Evolutionary conservation across 345 rosid genomes (phyloP).

Genomic region (Aethionema arabicum): DNA sequence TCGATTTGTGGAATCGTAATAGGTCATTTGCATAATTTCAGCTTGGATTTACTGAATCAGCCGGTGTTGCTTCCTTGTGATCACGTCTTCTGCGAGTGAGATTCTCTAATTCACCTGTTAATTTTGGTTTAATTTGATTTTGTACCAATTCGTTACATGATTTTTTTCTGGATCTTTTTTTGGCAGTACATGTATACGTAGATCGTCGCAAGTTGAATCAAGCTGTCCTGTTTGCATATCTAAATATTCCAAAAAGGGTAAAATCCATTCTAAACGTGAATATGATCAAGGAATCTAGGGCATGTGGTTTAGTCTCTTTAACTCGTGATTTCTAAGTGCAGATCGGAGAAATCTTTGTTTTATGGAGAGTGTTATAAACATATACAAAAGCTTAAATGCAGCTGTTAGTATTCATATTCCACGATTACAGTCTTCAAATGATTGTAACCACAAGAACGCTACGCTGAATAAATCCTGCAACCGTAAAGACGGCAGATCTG

Average conservation of each 20-base stretch:
- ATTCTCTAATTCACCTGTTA: neutral
- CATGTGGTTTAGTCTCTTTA: neutral
- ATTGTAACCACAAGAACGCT: constrained; percentile 28
- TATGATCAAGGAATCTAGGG: no score
- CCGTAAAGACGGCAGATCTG: constrained; percentile 21
- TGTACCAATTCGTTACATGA: neutral
- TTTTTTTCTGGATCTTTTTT: neutral
- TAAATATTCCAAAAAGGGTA: constrained; percentile 42
- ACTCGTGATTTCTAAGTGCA: constrained; percentile 33
- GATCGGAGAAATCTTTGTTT: constrained; percentile 52
- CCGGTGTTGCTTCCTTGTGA: constrained; percentile 79
- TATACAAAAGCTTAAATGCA: constrained; percentile 62
- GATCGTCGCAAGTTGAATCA: constrained; percentile 34
- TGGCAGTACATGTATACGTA: constrained; percentile 58
- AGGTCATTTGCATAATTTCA: constrained; percentile 27
- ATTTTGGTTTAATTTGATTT: no score
- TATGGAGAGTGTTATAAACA: constrained; percentile 57
- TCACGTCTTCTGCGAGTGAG: constrained; percentile 79
- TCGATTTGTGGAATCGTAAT: constrained; percentile 5
- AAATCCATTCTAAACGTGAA: neutral
- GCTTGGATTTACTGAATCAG: constrained; percentile 56
- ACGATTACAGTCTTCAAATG: constrained; percentile 29
- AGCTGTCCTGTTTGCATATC: constrained; percentile 61
- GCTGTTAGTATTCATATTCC: constrained; percentile 44
- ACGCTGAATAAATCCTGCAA: constrained; percentile 17